Evolutionary conservation across 345 rosid species (phyloP), one percentile per base, ranked within the genome.

Genomic region (Luvunga scandens): DNA sequence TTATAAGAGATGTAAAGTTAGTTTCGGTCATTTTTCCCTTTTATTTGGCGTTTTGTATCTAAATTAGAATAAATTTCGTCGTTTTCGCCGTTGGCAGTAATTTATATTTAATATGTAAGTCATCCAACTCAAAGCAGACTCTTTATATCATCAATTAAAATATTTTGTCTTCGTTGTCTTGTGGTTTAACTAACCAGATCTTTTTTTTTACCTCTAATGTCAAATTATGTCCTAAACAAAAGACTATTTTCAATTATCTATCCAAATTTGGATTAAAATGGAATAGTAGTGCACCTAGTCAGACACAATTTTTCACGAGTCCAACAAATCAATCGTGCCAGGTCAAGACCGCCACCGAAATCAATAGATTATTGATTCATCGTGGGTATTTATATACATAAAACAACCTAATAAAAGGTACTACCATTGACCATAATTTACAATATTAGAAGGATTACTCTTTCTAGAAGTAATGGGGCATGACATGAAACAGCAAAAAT

Each of bases 221-320:
- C 66, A 9, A 61, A 61, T 45, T 45, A 45, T 45, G 18, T 45
- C 50, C 18, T 3, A 45, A 13, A 12, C 50, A 9, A 24, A 24
- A 13, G 25, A 61, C 25, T 8, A 19, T 8, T 56, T 56, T 5
- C 4, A 18, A 7, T 22, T 14, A 60, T 71, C 34, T 12, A 30
- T 30, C 42, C 75, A 57, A 25, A 48, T 34, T 53, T 78, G 56
- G 69, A 16, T 42, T 80, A 59, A 81, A 56, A 34, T 30, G 1
- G 55, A 50, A 12, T 45, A 22, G 5, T 24, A 75, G 14, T 63
- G 45, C 73, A 71, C n/a, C 34, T 14, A 36, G 55, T 25, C 24
- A 18, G 33, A 53, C 72, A 24, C 4, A 25, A 72, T 45, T 21
- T 9, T 27, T 16, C 2, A 19, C 0, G 34, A 42, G 6, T 42